Evolutionary conservation across 2,329 filamentous ascomycete species (phyloP), one percentile per base, ranked within the genome.

Genomic region (Penicillium sp.): DNA sequence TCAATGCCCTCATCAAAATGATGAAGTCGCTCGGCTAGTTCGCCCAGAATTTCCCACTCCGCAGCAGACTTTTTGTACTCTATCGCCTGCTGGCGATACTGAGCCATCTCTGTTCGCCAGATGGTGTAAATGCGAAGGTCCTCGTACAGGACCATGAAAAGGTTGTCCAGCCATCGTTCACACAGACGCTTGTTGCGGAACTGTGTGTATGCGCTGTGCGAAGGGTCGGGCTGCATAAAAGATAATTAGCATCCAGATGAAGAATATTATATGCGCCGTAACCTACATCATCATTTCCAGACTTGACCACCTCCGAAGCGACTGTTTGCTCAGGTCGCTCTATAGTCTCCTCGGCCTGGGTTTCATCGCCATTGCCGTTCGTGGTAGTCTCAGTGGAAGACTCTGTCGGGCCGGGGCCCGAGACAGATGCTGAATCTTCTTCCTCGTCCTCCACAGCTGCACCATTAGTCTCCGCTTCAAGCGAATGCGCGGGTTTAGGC

Each of bases 91-190:
- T 93, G 91, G 22, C 91, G 88, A 72, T 93, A 97, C 73, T 98
- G 93, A 0, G 92, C 90, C 86, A 98, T 95, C 74, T 99, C 95
- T 0, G 95, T 98, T 55, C 95, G 89, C 95, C 95, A 99, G 74
- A 99, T 99, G 13, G 95, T 99, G 80, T 99, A 99, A 46, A 99
- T 93, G 49, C 95, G 90, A 19, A 99, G 84, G 70, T 99, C 95
- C 75, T 99, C 95, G 74, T 99, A 99, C 3, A 99, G 83, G 0
- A 98, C 95, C 95, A 99, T 99, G 79, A 99, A 99, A 22, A 99
- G 83, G 68, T 96, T 98, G 76, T 99, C 95, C 2, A 99, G 84
- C 95, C 95, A 99, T 65, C 95, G 87, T 76, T 99, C 95, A 70
- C 95, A 99, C 1, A 99, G 85, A 1, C 95, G 89, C 79, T 99